Evolutionary conservation across 148 eudicot genomes (phyloP).

Genomic region (Euryodendron excelsum): DNA sequence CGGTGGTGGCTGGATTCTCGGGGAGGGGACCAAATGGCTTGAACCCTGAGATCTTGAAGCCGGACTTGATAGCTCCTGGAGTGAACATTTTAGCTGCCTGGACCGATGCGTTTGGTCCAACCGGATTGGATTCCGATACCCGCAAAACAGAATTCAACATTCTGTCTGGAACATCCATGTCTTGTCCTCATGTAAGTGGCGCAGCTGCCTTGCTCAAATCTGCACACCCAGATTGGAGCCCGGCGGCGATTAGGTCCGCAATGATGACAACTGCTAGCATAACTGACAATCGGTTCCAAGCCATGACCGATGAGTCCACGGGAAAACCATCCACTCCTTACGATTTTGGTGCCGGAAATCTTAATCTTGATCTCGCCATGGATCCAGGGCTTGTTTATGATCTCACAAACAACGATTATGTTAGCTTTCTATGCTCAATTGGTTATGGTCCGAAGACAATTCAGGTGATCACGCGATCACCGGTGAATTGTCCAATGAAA

Average conservation of each 20-base stretch:
- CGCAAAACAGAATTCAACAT: slow-evolving; percentile 81
- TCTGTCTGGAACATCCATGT: slow-evolving; percentile 91
- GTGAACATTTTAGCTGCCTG: slow-evolving; percentile 90
- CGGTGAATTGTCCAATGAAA: slow-evolving; percentile 60
- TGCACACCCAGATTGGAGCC: slow-evolving; percentile 78
- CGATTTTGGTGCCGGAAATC: slow-evolving; percentile 78
- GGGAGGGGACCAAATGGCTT: slow-evolving; percentile 87
- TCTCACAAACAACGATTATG: slow-evolving; percentile 56
- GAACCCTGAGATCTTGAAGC: slow-evolving; percentile 89
- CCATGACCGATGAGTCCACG: slow-evolving; percentile 66
- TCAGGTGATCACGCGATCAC: slow-evolving; percentile 78
- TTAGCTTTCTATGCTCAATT: slow-evolving; percentile 69
- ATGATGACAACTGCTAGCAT: slow-evolving; percentile 91
- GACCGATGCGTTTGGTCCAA: slow-evolving; percentile 84
- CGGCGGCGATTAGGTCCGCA: slow-evolving; percentile 38
- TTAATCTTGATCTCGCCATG: slow-evolving; percentile 74
- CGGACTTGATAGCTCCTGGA: slow-evolving; percentile 92
- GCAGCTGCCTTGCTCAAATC: slow-evolving; percentile 92
- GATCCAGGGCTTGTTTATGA: slow-evolving; percentile 95
- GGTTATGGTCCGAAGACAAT: slow-evolving; percentile 87
- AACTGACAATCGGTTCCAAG: slow-evolving; percentile 41
- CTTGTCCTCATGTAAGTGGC: slow-evolving; percentile 89
- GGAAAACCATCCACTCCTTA: slow-evolving; percentile 68
- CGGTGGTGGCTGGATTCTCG: slow-evolving; percentile 84
- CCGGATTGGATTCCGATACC: slow-evolving; percentile 65